A percentile compares a stretch with the other conserved stretches of the same genome.
Conservation (phyloP, 495 filamentous ascomycete species). For the Evansstolkia leycettana region DNA sequence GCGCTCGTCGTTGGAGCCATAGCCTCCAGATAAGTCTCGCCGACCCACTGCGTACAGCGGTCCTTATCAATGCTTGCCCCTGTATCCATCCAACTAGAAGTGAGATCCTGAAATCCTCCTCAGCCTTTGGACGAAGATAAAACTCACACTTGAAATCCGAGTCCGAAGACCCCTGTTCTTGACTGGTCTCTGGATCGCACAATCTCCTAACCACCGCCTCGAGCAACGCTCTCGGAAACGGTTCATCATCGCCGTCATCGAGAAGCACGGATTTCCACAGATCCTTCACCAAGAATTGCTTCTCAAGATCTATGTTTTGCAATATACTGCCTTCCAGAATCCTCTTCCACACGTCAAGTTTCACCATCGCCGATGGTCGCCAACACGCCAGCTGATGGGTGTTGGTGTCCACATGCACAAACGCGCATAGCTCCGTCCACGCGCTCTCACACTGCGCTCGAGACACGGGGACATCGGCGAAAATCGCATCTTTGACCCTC, state of each 20-base stretch:
- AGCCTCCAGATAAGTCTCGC: constrained; percentile 38
- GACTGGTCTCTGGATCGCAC: constrained; percentile 11
- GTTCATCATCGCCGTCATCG: constrained; percentile 21
- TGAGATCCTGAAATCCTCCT: not conserved
- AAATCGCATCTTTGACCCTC: constrained; percentile 14
- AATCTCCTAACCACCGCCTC: constrained; percentile 31
- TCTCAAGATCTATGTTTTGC: constrained; percentile 30
- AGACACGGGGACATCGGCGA: constrained; percentile 34
- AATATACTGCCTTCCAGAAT: constrained; percentile 32
- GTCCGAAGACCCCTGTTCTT: constrained; percentile 7
- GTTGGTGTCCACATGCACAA: constrained; percentile 19
- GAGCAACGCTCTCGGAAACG: constrained; percentile 26
- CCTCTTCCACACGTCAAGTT: constrained; percentile 35
- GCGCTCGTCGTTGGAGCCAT: constrained; percentile 24
- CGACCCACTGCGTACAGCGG: constrained; percentile 36
- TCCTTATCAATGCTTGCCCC: constrained; percentile 36
- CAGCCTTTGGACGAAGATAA: not conserved
- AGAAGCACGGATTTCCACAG: constrained; percentile 35
- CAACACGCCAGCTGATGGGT: constrained; percentile 14
- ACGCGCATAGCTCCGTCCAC: constrained; percentile 38
- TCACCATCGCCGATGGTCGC: constrained; percentile 27
- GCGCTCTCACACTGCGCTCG: constrained; percentile 28
- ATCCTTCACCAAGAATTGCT: constrained; percentile 36
- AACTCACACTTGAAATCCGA: constrained; percentile 29
- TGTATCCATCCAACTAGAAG: constrained; percentile 7